These are phyloP conservation scores for Antitrichia curtipendula DNA, from an alignment of 225 moss, liverwort and hornwort genomes.

Conservation along the genomic window DNA sequence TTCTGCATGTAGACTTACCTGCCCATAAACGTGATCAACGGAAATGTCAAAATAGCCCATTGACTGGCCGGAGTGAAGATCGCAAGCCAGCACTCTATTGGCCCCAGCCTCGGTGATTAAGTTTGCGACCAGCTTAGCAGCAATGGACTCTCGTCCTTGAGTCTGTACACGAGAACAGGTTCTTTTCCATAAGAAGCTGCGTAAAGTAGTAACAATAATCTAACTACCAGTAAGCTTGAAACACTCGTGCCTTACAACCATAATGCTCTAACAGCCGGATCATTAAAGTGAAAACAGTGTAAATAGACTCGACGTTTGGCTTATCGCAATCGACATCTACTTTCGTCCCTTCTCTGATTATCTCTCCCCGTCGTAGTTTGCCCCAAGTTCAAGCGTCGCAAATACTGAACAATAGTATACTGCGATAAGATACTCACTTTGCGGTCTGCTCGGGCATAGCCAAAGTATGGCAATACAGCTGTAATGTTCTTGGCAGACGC, in stretches of 20 bases:
- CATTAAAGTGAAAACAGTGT: neutral
- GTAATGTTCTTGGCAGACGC: constrained; percentile 97
- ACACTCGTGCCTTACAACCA: neutral
- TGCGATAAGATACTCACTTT: constrained; percentile 38
- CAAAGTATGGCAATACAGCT: constrained; percentile 92
- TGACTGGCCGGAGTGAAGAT: constrained; percentile 91
- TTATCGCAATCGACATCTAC: neutral
- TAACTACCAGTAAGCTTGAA: neutral
- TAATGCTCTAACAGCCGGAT: neutral
- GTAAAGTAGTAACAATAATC: neutral
- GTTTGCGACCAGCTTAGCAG: constrained; percentile 94
- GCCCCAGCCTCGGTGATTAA: constrained; percentile 96
- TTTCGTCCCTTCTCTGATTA: neutral
- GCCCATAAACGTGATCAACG: constrained; percentile 93
- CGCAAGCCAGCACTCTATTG: constrained; percentile 93
- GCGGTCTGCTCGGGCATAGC: constrained; percentile 95
- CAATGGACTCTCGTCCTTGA: constrained; percentile 94
- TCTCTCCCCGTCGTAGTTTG: neutral
- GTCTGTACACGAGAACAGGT: constrained; percentile 27
- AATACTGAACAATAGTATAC: neutral
- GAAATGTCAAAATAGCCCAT: constrained; percentile 99
- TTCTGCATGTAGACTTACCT: neutral
- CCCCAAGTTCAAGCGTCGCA: neutral
- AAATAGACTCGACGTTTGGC: neutral
- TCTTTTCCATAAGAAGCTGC: neutral